These are phyloP conservation scores for Thermoascus crustaceus DNA, from an alignment of 2,329 filamentous ascomycete species.

Conservation along the genomic window DNA sequence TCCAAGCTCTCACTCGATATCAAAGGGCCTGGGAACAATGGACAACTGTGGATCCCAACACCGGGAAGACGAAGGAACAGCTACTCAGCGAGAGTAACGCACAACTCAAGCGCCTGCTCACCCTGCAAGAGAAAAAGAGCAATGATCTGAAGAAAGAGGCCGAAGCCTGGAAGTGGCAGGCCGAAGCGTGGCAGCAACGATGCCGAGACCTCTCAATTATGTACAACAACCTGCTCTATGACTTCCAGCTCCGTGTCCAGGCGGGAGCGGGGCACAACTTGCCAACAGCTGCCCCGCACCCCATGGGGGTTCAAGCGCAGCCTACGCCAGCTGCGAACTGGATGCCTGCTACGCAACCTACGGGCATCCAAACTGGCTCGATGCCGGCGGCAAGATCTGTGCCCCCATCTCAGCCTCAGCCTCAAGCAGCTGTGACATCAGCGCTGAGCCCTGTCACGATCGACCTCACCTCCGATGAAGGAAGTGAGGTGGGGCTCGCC, in stretches of 20 bases:
- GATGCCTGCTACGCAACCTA: no score
- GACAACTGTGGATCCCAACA: slow-evolving; percentile 16
- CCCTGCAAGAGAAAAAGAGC: slow-evolving; percentile 11
- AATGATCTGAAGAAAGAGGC: slow-evolving; percentile 20
- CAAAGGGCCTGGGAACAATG: slow-evolving; percentile 17
- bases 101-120: slow-evolving; percentile 8
- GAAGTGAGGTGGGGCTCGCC: neutral
- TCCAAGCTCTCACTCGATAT: slow-evolving; percentile 20
- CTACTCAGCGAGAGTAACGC: slow-evolving; percentile 10
- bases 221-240: slow-evolving; percentile 19
- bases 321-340: neutral
- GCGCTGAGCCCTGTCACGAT: slow-evolving; percentile 7
- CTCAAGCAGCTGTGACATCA: neutral
- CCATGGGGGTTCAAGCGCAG: slow-evolving; percentile 13
- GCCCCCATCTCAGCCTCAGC: neutral
- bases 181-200: slow-evolving; percentile 6
- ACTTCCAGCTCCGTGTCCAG: slow-evolving; percentile 10
- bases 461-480: slow-evolving; percentile 9
- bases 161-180: slow-evolving; percentile 16
- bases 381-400: no score
- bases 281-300: slow-evolving; percentile 11
- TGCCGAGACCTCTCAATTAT: slow-evolving; percentile 13
- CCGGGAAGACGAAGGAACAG: slow-evolving; percentile 20
- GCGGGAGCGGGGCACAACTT: slow-evolving; percentile 8
- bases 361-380: no score